Base-by-base conservation (phyloP, 2,329 filamentous ascomycete species). In the Aaosphaeria pasadenensis region DNA sequence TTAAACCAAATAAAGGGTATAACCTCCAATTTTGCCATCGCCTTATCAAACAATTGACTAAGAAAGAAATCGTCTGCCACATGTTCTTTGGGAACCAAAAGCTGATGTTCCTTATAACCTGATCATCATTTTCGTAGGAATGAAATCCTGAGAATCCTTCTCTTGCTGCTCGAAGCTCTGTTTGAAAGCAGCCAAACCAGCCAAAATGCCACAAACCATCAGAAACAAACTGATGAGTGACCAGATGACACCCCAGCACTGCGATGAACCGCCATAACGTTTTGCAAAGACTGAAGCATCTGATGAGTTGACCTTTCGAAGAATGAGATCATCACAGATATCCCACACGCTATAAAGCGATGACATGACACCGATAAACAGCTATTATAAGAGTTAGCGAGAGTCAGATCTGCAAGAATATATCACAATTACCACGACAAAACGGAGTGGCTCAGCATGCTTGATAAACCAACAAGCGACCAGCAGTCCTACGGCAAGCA, bases 241-340 rank as follows among this genome's bases (percentile, higher is more conserved):
- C 88, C 88, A 92, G 45, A 90, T 81, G 11, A 91, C 75, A 6
- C 88, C 88, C 88, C 88, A 91, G 75, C 87, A 91, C 62, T 87
- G 85, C 1, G 86, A 89, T 0, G 86, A 90, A 33, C 88, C 88
- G 7, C 88, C 88, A 57, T 91, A 91, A 24, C 83, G 78, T 70
- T 89, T 78, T 6, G 88, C 87, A 58, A 91, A 91, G 30, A 90
- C 86, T 56, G 85, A 88, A 5, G 88, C 87, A 63, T 92, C 88
- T 4, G 87, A 90, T 24, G 79, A 83, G 68, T 91, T 91, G 44
- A 91, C 86, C 71, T 91, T 91, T 49, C 88, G 80, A 4, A 91
- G 73, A 56, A 92, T 90, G 31, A 91, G 75, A 57, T 92, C 88
- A 62, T 92, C 88, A 69, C 87, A 91, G 57, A 91, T 91, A 74